Conservation (phyloP, 306 rosid genomes). For the Notholithocarpus densiflorus region DNA sequence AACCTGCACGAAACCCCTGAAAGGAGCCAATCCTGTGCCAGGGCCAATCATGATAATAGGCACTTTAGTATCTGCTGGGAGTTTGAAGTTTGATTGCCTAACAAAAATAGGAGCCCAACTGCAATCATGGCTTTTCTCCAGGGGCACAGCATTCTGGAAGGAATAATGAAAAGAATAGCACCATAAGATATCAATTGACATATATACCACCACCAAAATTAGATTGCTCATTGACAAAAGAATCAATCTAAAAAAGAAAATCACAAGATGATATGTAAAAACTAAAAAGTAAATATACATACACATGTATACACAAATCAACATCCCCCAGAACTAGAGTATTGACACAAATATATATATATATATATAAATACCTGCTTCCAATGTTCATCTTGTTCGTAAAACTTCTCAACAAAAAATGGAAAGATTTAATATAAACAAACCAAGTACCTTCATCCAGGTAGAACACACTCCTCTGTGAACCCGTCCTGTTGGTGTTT, state of each 20-base stretch:
- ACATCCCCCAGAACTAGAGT: no score
- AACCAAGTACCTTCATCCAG: constrained; percentile 86
- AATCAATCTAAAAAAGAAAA: no score
- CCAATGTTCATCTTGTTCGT: no score
- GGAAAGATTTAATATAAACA: constrained; percentile 7
- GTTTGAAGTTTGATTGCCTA: constrained; percentile 92
- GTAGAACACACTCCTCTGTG: constrained; percentile 95
- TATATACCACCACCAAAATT: background rate
- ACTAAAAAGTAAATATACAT: no score
- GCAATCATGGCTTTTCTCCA: constrained; percentile 64
- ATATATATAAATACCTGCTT: no score
- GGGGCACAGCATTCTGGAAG: constrained; percentile 68
- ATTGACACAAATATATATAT: no score
- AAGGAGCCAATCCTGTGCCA: constrained; percentile 99
- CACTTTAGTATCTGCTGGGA: constrained; percentile 72
- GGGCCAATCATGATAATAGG: constrained; percentile 98
- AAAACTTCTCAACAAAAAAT: background rate
- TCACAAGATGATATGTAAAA: no score
- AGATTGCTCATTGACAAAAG: background rate
- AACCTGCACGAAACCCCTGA: constrained; percentile 99
- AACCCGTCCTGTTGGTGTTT: constrained; percentile 75
- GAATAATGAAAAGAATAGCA: constrained; percentile 3
- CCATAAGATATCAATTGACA: background rate
- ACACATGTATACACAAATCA: no score
- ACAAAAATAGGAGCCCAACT: constrained; percentile 93